phyloP scores from a whole-genome alignment of 1,284 basidiomycete genomes.

The Marasmius fiardii region DNA sequence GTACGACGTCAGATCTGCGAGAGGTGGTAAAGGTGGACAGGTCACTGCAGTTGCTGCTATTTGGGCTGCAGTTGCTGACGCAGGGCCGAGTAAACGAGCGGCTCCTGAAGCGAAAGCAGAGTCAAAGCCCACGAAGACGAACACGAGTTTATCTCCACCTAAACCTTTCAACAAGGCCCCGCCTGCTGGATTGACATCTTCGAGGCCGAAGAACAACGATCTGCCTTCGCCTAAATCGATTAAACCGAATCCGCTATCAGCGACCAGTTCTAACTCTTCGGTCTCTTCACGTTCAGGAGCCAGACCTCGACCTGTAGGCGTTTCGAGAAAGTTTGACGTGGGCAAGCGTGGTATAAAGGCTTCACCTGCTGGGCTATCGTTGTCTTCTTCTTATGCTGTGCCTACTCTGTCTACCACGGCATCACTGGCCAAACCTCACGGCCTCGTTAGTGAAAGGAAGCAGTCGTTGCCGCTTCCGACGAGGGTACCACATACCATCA shows the following conservation, averaged over 20 bases:
- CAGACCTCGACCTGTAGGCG: constrained; percentile 21
- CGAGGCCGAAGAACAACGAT: neutral
- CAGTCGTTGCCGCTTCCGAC: constrained; percentile 13
- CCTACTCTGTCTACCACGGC: constrained; percentile 72
- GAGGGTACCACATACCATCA: constrained; percentile 14
- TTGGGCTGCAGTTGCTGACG: constrained; percentile 64
- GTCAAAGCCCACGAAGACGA: neutral
- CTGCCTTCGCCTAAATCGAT: neutral
- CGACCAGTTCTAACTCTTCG: neutral
- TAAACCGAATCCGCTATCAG: constrained; percentile 7
- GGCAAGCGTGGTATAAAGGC: constrained; percentile 42
- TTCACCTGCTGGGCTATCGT: constrained; percentile 59
- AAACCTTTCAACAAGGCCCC: neutral
- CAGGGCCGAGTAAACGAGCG: constrained; percentile 5
- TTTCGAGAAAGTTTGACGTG: constrained; percentile 28
- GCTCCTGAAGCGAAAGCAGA: neutral
- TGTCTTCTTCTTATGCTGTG: constrained; percentile 66
- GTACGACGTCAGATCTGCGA: constrained; percentile 73
- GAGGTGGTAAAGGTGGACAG: constrained; percentile 73
- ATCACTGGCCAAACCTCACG: constrained; percentile 55
- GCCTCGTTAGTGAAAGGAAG: constrained; percentile 6
- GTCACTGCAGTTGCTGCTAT: constrained; percentile 72
- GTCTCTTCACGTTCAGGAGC: neutral
- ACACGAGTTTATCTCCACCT: neutral
- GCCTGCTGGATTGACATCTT: neutral